Base-by-base conservation (phyloP, 2,329 filamentous ascomycete species). In the Cercospora canescens region DNA sequence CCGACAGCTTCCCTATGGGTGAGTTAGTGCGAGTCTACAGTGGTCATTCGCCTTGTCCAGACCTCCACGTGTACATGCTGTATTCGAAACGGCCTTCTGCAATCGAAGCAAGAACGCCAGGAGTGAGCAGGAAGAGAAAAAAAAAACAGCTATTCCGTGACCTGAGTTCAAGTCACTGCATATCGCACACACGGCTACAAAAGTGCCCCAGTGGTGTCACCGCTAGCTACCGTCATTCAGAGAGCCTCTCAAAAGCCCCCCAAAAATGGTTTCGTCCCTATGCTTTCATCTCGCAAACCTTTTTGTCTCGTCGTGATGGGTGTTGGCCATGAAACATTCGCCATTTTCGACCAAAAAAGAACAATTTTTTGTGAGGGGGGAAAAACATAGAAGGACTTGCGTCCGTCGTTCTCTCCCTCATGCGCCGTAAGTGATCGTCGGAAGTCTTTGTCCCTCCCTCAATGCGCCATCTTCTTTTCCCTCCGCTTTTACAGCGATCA, bases 401-500 rank as follows among this genome's bases (percentile, higher is more conserved):
- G 54, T 52, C 21, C 62, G n/a, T 34, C 34, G 34, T 30, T 45
- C 16, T 30, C 35, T 18, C 37, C 21, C 54, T 39, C 30, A 30
- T 63, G 55, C 54, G 41, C 55, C 54, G 30, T 63, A 32, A 30
- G 39, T 60, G 35, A 48, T 45, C 16, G 39, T 24, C 48, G 35
- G 34, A 45, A 48, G 57, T 32, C 35, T 18, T 39, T 11, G 39
- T 59, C 37, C 39, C 57, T 37, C n/a, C 24, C 21, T 41, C 28
- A 32, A 39, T 39, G 32, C 24, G 41, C 37, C 24, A 16, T 59
- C 34, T 59, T 59, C 32, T n/a, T n/a, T n/a, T n/a, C n/a, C n/a
- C n/a, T 48, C 63, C 35, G 41, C 58, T 45, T 45, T 63, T 68
- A 37, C 66, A 56, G 48, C 66, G 18, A 58, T 48, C 58, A 63